Conservation (phyloP, 2,329 filamentous ascomycete species). For the Orbilia oligospora region DNA sequence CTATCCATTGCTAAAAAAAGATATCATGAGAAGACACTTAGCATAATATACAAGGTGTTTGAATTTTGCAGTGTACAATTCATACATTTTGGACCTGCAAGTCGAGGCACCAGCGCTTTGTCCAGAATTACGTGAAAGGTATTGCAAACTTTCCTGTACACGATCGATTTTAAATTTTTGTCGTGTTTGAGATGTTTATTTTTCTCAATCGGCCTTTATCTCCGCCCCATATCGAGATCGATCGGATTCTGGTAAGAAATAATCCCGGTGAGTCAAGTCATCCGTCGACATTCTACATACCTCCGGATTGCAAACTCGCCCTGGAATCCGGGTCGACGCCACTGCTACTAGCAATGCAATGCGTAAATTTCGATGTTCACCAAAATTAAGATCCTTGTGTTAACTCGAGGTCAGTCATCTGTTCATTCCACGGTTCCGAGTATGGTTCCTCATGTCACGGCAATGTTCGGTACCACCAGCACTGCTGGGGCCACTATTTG, state of each 20-base stretch:
- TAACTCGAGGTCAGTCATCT: slow-evolving; percentile 8
- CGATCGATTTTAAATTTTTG: no score
- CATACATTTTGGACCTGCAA: slow-evolving; percentile 7
- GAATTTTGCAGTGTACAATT: neutral
- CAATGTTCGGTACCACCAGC: slow-evolving; percentile 31
- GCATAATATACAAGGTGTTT: slow-evolving; percentile 14
- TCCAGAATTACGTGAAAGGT: slow-evolving; percentile 26
- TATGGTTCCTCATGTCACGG: slow-evolving; percentile 29
- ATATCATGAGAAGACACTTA: neutral
- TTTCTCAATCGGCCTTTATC: slow-evolving; percentile 8
- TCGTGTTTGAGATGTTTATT: neutral
- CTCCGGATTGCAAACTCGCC: slow-evolving; percentile 15
- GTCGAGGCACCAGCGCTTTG: neutral
- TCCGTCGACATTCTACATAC: slow-evolving; percentile 40
- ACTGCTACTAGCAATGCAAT: slow-evolving; percentile 4
- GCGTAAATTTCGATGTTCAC: neutral
- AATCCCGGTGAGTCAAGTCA: neutral
- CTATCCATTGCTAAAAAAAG: slow-evolving; percentile 13
- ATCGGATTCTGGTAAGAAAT: slow-evolving; percentile 1
- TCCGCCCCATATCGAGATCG: slow-evolving; percentile 23
- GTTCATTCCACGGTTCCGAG: slow-evolving; percentile 35
- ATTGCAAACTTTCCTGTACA: slow-evolving; percentile 29
- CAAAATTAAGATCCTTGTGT: slow-evolving; percentile 14
- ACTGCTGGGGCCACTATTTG: neutral
- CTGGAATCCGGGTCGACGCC: slow-evolving; percentile 39